A percentile compares a stretch with the other conserved stretches of the same genome.
phyloP scores from a whole-genome alignment of 352 stramenopile genomes.

The Pythium graminicola region DNA sequence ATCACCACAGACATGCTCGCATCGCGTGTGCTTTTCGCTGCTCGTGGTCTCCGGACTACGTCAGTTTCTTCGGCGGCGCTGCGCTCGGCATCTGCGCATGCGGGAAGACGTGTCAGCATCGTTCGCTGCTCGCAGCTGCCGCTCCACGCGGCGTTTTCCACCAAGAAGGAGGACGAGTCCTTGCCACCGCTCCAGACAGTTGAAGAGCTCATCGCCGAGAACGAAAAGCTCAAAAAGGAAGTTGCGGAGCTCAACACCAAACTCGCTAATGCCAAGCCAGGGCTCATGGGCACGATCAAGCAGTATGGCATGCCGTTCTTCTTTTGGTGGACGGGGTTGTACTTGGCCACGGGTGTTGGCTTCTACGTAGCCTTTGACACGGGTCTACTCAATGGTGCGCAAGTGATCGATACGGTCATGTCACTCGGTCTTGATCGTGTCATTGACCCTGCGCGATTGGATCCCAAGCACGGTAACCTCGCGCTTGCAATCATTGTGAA shows the following conservation, averaged over 20 bases:
- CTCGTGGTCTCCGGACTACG: constrained; percentile 6
- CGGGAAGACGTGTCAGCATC: neutral
- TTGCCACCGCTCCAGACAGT: constrained; percentile 46
- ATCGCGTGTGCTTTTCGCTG: constrained; percentile 17
- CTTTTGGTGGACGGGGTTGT: constrained; percentile 76
- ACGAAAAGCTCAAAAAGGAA: constrained; percentile 65
- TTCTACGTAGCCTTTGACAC: constrained; percentile 76
- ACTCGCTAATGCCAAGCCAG: constrained; percentile 53
- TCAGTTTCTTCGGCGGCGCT: constrained; percentile 7
- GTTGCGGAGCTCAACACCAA: constrained; percentile 51
- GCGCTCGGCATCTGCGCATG: constrained; percentile 10
- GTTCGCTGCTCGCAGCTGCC: constrained; percentile 30
- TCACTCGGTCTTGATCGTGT: constrained; percentile 69
- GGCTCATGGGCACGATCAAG: constrained; percentile 71
- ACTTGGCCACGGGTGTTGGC: constrained; percentile 56
- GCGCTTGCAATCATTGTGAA: constrained; percentile 82
- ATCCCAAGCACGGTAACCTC: constrained; percentile 85
- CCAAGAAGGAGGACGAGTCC: constrained; percentile 31
- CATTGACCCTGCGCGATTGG: constrained; percentile 63
- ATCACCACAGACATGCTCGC: constrained; percentile 22
- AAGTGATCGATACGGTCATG: constrained; percentile 82
- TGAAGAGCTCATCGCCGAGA: constrained; percentile 69
- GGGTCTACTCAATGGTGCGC: constrained; percentile 57
- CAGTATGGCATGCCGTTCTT: constrained; percentile 83
- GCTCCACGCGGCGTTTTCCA: constrained; percentile 41